These are phyloP conservation scores for Rugonectria rugulosa DNA, from an alignment of 2,329 filamentous ascomycete genomes.

Conservation along the genomic window DNA sequence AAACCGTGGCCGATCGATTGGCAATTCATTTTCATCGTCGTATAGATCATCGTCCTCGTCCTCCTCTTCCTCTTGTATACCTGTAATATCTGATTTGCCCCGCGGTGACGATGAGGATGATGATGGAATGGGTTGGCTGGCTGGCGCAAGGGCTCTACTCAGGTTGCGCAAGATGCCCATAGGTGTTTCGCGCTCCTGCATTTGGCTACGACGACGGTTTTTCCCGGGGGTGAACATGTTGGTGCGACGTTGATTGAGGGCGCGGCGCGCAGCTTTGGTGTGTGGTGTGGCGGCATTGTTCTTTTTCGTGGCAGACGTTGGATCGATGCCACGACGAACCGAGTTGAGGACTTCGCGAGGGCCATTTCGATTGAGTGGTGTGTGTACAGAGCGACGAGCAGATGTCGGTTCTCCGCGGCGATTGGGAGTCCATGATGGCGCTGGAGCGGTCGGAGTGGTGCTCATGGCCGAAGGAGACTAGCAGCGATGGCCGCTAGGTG, in stretches of 20 bases:
- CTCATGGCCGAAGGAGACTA: conserved; percentile 13
- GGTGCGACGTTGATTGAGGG: conserved; percentile 65
- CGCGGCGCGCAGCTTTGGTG: conserved; percentile 65
- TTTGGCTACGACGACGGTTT: conserved; percentile 63
- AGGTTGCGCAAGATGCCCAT: conserved; percentile 62
- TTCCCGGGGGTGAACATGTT: conserved; percentile 68
- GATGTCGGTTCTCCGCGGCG: conserved; percentile 49
- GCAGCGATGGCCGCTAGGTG: conserved; percentile 4
- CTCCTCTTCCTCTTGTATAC: conserved; percentile 49
- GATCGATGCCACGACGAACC: conserved; percentile 49
- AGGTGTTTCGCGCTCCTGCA: conserved; percentile 64
- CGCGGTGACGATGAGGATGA: conserved; percentile 57
- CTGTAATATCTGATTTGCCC: conserved; percentile 40
- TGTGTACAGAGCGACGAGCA: conserved; percentile 50
- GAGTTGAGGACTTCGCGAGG: conserved; percentile 49
- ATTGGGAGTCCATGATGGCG: conserved; percentile 39
- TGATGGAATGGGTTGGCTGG: conserved; percentile 52
- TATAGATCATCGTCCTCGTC: conserved; percentile 58
- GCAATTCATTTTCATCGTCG: conserved; percentile 56
- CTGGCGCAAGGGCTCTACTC: conserved; percentile 61
- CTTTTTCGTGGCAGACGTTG: conserved; percentile 53
- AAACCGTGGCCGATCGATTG: conserved; percentile 59
- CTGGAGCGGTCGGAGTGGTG: conserved; percentile 23
- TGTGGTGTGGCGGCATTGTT: conserved; percentile 64
- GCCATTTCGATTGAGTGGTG: conserved; percentile 50